These are phyloP conservation scores for Allomyces macrogynus DNA, from an alignment of 192 early-diverging fungal species.

Conservation along the genomic window DNA sequence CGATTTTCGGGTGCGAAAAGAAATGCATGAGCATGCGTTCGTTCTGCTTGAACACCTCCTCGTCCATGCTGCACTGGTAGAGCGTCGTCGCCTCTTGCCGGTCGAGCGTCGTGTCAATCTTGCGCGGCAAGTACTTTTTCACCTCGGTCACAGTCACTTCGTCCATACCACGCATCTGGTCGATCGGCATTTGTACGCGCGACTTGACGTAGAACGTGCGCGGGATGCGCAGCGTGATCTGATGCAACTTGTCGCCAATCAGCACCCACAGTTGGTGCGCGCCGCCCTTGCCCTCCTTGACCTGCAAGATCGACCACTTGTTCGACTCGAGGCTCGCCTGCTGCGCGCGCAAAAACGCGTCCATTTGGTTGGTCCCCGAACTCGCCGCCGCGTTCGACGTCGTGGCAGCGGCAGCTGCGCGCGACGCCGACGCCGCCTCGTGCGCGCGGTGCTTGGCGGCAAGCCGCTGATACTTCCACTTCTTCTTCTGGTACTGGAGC, in stretches of 20 bases:
- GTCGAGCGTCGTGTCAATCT: not conserved
- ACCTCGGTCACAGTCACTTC: not conserved
- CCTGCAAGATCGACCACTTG: conserved; percentile 71
- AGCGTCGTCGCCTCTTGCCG: conserved; percentile 44
- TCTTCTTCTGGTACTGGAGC: conserved; percentile 52
- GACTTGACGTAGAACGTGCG: conserved; percentile 71
- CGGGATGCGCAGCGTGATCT: conserved; percentile 53
- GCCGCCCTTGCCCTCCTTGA: conserved; percentile 62
- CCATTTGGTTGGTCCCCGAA: conserved; percentile 1
- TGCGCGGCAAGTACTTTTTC: not conserved
- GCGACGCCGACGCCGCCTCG: conserved; percentile 14
- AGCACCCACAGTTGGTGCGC: conserved; percentile 76
- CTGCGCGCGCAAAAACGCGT: conserved; percentile 50
- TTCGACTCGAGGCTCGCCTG: conserved; percentile 37
- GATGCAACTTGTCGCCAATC: conserved; percentile 43
- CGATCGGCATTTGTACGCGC: conserved; percentile 25
- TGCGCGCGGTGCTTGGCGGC: conserved; percentile 18
- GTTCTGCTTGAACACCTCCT: conserved; percentile 51
- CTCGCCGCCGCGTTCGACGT: not conserved
- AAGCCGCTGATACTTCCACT: conserved; percentile 43
- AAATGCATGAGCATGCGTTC: conserved; percentile 50
- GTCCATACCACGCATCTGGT: conserved; percentile 2
- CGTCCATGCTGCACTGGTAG: conserved; percentile 65
- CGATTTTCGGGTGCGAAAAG: conserved; percentile 68
- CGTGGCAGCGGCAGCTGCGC: conserved; percentile 9